Base-by-base conservation (phyloP, 306 rosid genomes). In the Gynostemma pentaphyllum region DNA sequence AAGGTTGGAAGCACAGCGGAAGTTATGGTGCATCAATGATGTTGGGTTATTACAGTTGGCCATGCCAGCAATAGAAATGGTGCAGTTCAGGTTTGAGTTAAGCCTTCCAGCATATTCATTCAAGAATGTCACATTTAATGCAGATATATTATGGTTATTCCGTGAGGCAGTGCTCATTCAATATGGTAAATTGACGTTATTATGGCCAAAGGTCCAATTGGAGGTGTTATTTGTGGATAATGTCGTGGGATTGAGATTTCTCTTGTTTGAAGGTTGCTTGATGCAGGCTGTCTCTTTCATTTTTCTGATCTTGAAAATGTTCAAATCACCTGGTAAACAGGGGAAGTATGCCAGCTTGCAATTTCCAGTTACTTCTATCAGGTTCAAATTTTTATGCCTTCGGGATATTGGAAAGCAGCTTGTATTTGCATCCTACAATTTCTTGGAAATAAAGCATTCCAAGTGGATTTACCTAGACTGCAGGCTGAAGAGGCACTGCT, bases 191-290 rank as follows among this genome's bases (percentile, higher is more conserved):
- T 29, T 94, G 72, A 72, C 79, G 77, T 71, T 60, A 50, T 75
- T 73, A 68, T 83, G 89, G 90, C 99, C 95, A 39, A 79, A 74
- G 82, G 87, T 94, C 73, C 71, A 65, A 67, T 64, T 94, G 79
- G 94, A 94, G 79, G 83, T 94, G 87, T 89, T 94, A 61, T 88
- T 88, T 74, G 85, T 94, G 10, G 99, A 94, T 66, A 88, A 86
- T 70, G 83, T 88, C 64, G 87, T 74, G 48, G 99, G 99, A 45
- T 63, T 88, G 80, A 85, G 94, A 78, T 81, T 81, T 78, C 76
- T 86, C 28, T 68, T 80, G 72, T 81, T 88, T 79, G 97, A 94
- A 74, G 95, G 94, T 60, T 84, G 87, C 79, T 76, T 86, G 82
- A 80, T 70, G 71, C 82, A 64, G 80, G 95, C 82, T 68, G 80